A percentile compares a stretch with the other conserved stretches of the same genome.
Conservation (phyloP, 352 stramenopile species). For the Phytophthora quininea region DNA sequence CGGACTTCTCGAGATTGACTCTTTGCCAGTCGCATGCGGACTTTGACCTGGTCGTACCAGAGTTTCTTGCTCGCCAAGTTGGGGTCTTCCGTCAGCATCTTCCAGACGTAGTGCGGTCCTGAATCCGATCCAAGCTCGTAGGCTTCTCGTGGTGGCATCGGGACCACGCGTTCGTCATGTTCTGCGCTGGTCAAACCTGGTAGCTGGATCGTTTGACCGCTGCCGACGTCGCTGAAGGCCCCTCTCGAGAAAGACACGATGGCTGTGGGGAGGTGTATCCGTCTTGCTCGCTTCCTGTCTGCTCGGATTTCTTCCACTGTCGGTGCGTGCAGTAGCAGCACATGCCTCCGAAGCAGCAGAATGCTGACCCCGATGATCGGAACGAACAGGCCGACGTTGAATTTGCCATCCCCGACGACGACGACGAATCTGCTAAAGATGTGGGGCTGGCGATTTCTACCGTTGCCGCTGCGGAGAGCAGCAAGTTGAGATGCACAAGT, state of each 20-base stretch:
- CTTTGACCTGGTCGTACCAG: conserved; percentile 34
- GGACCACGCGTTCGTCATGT: conserved; percentile 1
- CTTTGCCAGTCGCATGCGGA: conserved; percentile 21
- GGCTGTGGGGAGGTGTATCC: conserved; percentile 9
- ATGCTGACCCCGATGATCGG: conserved; percentile 23
- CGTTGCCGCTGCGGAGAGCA: neutral
- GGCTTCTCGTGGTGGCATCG: conserved; percentile 15
- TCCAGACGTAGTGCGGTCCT: conserved; percentile 16
- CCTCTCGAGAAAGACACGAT: conserved; percentile 20
- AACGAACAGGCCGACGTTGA: conserved; percentile 21
- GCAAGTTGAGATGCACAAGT: neutral
- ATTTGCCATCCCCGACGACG: conserved; percentile 7
- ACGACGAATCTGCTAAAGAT: conserved; percentile 9
- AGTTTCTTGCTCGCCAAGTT: conserved; percentile 22
- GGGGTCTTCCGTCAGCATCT: conserved; percentile 21
- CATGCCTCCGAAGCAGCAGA: conserved; percentile 20
- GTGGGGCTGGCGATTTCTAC: conserved; percentile 9
- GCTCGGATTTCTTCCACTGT: conserved; percentile 21
- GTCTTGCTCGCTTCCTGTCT: conserved; percentile 8
- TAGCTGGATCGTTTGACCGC: conserved; percentile 1
- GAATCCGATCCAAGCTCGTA: conserved; percentile 27
- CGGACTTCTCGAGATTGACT: conserved; percentile 48
- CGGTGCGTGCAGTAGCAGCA: conserved; percentile 33
- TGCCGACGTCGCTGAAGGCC: conserved; percentile 12
- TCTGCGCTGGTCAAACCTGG: conserved; percentile 11